Evolutionary conservation across 768 basidiomycete species (phyloP), one percentile per base, ranked within the genome.

Genomic region (Amanita jacksonii): DNA sequence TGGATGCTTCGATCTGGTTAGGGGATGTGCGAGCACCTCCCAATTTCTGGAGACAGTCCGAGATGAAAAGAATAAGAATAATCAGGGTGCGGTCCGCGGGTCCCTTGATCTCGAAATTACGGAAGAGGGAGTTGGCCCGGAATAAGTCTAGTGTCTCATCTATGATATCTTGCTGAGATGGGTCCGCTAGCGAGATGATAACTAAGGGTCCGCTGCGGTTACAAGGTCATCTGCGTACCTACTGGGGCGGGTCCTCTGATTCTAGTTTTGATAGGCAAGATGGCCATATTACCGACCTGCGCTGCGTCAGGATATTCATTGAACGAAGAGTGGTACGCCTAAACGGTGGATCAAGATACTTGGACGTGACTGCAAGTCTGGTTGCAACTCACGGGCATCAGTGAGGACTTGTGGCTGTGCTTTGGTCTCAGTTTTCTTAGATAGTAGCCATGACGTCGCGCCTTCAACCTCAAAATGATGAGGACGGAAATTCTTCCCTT

Each of bases 91-190:
- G 82, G 72, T 96, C 93, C 41, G 92, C 91, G 43, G 90, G 88
- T 13, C 92, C 93, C 62, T 97, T 94, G 77, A 99, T 98, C 71
- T 99, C 96, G 56, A 98, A 99, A 68, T 98, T 98, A 57, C 96
- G 85, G 68, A 99, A 99, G 49, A 99, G 83, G 28, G 93, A 96
- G 66, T 99, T 99, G 57, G 94, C 93, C 44, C 96, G 86, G 68
- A 99, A 99, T 48, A 98, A 79, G 66, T 94, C 88, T 36, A 99
- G 71, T 1, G 91, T 83, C 65, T 99, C 96, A 64, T 97, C 93
- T 52, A 98, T 76, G 54, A 98, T 91, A 62, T 99, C 96, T 20
- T 78, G 74, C 48, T 79, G 67, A 7, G 77, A 74, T 1, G 79
- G 72, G 60, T 94, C 89, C 45, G 84, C 93, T 93, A 58, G 22